These are phyloP conservation scores for Astraeus odoratus DNA, from an alignment of 768 basidiomycete genomes.

Conservation along the genomic window DNA sequence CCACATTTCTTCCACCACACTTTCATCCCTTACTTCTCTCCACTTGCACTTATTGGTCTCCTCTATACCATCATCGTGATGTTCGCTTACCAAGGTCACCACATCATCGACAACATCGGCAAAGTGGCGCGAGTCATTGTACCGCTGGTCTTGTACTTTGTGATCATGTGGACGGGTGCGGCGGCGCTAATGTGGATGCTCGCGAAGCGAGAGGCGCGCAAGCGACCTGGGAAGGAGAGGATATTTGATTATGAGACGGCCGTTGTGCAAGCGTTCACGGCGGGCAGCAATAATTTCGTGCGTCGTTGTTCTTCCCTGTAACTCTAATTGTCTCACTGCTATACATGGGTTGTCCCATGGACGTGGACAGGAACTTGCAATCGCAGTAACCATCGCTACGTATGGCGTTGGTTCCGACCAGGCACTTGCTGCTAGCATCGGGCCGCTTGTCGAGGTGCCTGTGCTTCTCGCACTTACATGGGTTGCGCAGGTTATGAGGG, in stretches of 20 bases:
- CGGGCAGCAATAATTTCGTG: slow-evolving; percentile 74
- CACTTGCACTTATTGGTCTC: slow-evolving; percentile 64
- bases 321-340: too few relatives aligned
- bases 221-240: background rate
- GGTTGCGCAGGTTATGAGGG: slow-evolving; percentile 45
- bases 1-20: slow-evolving; percentile 43
- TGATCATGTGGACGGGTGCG: slow-evolving; percentile 64
- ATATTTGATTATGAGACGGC: slow-evolving; percentile 60
- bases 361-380: slow-evolving; percentile 59
- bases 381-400: slow-evolving; percentile 72
- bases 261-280: slow-evolving; percentile 74
- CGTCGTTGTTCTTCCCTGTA: too few relatives aligned
- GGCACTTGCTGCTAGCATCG: slow-evolving; percentile 75
- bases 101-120: slow-evolving; percentile 67
- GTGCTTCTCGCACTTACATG: slow-evolving; percentile 65
- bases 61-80: slow-evolving; percentile 76
- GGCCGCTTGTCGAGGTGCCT: slow-evolving; percentile 74
- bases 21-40: slow-evolving; percentile 67
- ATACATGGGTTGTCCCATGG: background rate
- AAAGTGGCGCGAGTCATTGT: slow-evolving; percentile 77
- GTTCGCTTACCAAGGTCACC: slow-evolving; percentile 64
- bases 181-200: slow-evolving; percentile 52
- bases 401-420: slow-evolving; percentile 75
- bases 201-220: slow-evolving; percentile 25
- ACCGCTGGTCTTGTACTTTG: slow-evolving; percentile 73